Conservation (phyloP, 768 basidiomycete species). For the Naganishia antarctica region DNA sequence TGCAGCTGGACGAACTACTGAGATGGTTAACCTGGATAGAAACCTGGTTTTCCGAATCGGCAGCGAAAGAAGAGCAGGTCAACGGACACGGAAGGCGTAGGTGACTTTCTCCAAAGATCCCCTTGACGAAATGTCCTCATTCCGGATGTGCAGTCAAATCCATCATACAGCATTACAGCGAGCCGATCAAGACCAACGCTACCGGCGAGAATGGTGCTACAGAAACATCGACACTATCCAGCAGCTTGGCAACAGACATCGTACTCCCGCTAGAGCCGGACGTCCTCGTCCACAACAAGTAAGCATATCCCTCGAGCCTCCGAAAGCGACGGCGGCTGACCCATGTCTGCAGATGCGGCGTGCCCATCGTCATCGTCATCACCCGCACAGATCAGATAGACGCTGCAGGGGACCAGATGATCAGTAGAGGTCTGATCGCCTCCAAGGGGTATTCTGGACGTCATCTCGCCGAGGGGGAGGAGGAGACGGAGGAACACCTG, state of each 20-base stretch:
- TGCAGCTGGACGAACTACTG: slow-evolving; percentile 61
- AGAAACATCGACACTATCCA: slow-evolving; percentile 50
- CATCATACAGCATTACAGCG: slow-evolving; percentile 81
- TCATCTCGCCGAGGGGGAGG: slow-evolving; percentile 50
- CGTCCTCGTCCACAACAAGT: slow-evolving; percentile 74
- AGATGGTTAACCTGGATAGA: slow-evolving; percentile 85
- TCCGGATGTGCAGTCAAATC: slow-evolving; percentile 62
- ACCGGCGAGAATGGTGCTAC: slow-evolving; percentile 55
- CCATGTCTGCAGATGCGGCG: slow-evolving; percentile 55
- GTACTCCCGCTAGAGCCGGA: slow-evolving; percentile 78
- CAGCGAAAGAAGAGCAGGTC: slow-evolving; percentile 51
- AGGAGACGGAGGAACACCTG: slow-evolving; percentile 29
- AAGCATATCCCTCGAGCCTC: too few species aligned
- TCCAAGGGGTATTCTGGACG: slow-evolving; percentile 69
- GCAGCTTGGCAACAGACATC: slow-evolving; percentile 52
- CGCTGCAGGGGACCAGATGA: slow-evolving; percentile 64
- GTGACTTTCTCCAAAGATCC: too few species aligned
- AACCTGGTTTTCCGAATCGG: slow-evolving; percentile 61
- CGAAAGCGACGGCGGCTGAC: too few species aligned
- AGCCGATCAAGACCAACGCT: slow-evolving; percentile 61
- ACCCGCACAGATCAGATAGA: slow-evolving; percentile 92
- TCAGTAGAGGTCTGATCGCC: slow-evolving; percentile 86
- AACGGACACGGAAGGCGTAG: slow-evolving; percentile 76
- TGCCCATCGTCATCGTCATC: slow-evolving; percentile 83
- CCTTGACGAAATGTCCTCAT: slow-evolving; percentile 20